Percentiles rank a stretch among this genome's conserved stretches.
phyloP scores from a whole-genome alignment of 495 filamentous ascomycete species.

The Neurospora hispaniola region DNA sequence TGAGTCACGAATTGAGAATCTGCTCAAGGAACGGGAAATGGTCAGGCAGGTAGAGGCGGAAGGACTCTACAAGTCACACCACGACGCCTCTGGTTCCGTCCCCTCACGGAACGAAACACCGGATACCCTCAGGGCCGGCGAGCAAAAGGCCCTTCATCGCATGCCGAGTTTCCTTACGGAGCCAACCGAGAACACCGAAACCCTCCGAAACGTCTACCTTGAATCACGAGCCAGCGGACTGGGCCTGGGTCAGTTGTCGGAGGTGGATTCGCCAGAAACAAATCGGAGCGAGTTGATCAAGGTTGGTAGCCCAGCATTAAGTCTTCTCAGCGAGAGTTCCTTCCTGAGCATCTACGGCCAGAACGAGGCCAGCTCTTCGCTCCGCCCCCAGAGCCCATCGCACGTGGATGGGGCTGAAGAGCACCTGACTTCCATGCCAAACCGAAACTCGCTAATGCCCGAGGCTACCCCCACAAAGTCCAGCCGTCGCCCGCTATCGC shows the following conservation, averaged over 20 bases:
- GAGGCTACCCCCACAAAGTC: conserved; percentile 11
- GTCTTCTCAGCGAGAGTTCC: conserved; percentile 70
- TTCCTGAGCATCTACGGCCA: conserved; percentile 58
- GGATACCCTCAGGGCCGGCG: conserved; percentile 7
- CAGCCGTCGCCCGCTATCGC: conserved; percentile 9
- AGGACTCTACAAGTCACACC: conserved; percentile 16
- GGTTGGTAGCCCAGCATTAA: conserved; percentile 54
- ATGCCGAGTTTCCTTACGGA: conserved; percentile 61
- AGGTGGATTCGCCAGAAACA: conserved; percentile 24
- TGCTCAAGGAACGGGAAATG: conserved; percentile 36
- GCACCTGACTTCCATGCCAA: neutral
- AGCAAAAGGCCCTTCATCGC: conserved; percentile 28
- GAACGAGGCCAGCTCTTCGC: conserved; percentile 17
- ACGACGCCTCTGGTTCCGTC: conserved; percentile 2
- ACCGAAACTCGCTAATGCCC: conserved; percentile 1
- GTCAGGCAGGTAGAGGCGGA: conserved; percentile 26
- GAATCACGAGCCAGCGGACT: conserved; percentile 35
- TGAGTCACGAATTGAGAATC: conserved; percentile 54
- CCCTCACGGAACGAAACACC: conserved; percentile 3
- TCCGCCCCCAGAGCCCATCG: neutral
- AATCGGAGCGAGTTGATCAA: conserved; percentile 20
- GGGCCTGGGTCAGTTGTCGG: conserved; percentile 27
- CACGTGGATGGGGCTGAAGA: conserved; percentile 19
- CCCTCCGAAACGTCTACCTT: conserved; percentile 53
- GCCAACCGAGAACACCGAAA: conserved; percentile 49